These are phyloP conservation scores for Botrytis aclada DNA, from an alignment of 2,329 filamentous ascomycete genomes.

Conservation along the genomic window DNA sequence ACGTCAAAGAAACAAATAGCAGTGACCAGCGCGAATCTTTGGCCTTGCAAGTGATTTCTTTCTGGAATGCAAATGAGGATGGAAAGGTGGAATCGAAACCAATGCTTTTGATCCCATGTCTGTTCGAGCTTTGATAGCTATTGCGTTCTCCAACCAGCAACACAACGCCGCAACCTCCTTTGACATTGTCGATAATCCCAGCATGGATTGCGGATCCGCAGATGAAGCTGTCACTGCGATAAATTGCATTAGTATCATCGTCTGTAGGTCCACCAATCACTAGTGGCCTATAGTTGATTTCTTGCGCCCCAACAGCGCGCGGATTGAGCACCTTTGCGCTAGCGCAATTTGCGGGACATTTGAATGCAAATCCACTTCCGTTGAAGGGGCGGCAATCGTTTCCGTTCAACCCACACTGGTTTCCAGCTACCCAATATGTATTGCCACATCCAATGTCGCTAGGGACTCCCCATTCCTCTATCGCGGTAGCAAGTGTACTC, in stretches of 20 bases:
- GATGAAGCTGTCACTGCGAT: slow-evolving; percentile 86
- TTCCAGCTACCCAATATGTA: slow-evolving; percentile 68
- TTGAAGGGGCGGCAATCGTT: slow-evolving; percentile 72
- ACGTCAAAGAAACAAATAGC: slow-evolving; percentile 75
- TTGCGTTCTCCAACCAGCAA: slow-evolving; percentile 66
- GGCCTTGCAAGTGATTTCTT: slow-evolving; percentile 63
- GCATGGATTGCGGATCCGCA: slow-evolving; percentile 83
- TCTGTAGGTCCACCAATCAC: slow-evolving; percentile 63
- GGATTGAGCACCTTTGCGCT: slow-evolving; percentile 65
- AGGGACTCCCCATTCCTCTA: slow-evolving; percentile 66
- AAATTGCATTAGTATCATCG: slow-evolving; percentile 51
- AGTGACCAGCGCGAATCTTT: slow-evolving; percentile 81
- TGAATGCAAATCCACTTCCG: slow-evolving; percentile 66
- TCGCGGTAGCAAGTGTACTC: slow-evolving; percentile 56
- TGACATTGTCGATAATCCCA: slow-evolving; percentile 66
- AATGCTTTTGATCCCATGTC: slow-evolving; percentile 73
- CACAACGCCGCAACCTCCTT: slow-evolving; percentile 80
- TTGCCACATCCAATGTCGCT: slow-evolving; percentile 63
- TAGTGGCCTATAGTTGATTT: slow-evolving; percentile 61
- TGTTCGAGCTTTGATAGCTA: slow-evolving; percentile 60
- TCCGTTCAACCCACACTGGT: slow-evolving; percentile 71
- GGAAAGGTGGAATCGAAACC: slow-evolving; percentile 88
- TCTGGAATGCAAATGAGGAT: slow-evolving; percentile 74
- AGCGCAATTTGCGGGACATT: slow-evolving; percentile 70
- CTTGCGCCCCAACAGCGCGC: slow-evolving; percentile 69